Base-by-base conservation (phyloP, 805 yeast genomes). In the Lachancea nothofagi region DNA sequence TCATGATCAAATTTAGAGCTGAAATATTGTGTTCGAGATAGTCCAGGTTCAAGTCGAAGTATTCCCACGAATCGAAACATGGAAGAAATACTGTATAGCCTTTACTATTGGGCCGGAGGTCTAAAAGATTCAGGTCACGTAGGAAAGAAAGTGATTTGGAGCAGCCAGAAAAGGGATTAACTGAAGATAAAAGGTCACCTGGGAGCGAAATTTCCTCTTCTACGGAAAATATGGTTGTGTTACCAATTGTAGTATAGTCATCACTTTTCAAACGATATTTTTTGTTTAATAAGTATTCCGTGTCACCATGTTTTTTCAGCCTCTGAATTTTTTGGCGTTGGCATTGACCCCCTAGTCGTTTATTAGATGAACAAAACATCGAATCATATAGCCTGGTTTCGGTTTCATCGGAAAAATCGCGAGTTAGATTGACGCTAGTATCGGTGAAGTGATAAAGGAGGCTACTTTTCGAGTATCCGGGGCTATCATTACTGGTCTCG, bases 21-120 rank as follows among this genome's bases (percentile, higher is more conserved):
- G 74, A 62, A 1, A 64, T 65, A 47, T 86, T 74, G 2, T 58
- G 40, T 42, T 76, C 69, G 17, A 89, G 59, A 55, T 79, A 82
- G 30, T 74, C 74, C 35, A 76, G 64, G 4, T 78, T 71, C 21
- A 89, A 64, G 3, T 78, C 83, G 15, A 78, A 66, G 3, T 64
- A 57, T 17, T 71, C 70, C 95, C 96, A 88, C 0, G 89, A 74
- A 29, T 69, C 65, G 22, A 83, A 78, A 42, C 88, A 80, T 0
- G 97, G 97, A 21, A 89, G 64, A 38, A 89, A 74, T 0, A 81
- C 62, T 0, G 96, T 77, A 63, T 87, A 86, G 0, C 94, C 94
- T 15, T 65, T 52, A 15, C 64, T 59, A 42, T 80, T 81, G 4
- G 69, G 70, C 9, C 70, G 63, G 29, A 82, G 66, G 42, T 74